A percentile compares a stretch with the other conserved stretches of the same genome.
phyloP scores from a whole-genome alignment of 1,284 basidiomycete genomes.

The Wallemia ichthyophaga region DNA sequence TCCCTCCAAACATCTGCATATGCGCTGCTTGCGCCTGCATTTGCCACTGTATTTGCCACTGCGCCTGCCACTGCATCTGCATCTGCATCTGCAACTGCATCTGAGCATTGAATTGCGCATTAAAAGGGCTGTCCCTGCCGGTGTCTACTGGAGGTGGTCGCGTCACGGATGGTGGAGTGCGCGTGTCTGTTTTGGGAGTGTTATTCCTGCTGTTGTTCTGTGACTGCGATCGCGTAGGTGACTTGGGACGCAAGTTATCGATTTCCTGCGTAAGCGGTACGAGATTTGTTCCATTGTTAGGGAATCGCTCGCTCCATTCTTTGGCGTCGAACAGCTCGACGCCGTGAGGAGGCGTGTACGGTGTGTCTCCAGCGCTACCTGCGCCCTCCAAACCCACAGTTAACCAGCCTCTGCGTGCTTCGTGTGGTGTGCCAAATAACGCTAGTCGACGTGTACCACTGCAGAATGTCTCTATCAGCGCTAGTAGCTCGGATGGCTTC shows the following conservation, averaged over 20 bases:
- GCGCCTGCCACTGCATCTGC: background rate
- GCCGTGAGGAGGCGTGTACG: constrained; percentile 12
- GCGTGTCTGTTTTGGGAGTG: background rate
- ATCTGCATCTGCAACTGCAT: background rate
- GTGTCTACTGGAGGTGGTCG: background rate
- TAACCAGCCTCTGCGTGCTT: constrained; percentile 68
- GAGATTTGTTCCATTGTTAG: constrained; percentile 25
- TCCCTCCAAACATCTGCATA: background rate
- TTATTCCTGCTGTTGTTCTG: background rate
- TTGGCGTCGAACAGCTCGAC: constrained; percentile 15
- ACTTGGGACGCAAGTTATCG: constrained; percentile 58
- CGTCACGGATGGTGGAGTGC: background rate
- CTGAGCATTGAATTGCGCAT: background rate
- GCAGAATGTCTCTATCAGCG: constrained; percentile 89
- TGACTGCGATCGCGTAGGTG: constrained; percentile 24
- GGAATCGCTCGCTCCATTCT: constrained; percentile 16
- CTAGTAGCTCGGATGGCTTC: constrained; percentile 66
- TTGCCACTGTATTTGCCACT: background rate
- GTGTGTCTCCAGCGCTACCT: constrained; percentile 2
- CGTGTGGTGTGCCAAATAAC: constrained; percentile 45
- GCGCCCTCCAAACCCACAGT: constrained; percentile 28
- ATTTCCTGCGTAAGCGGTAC: constrained; percentile 35
- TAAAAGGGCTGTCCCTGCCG: background rate
- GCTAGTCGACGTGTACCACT: constrained; percentile 73
- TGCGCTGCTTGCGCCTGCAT: background rate